A percentile compares a stretch with the other conserved stretches of the same genome.
Evolutionary conservation across 306 rosid species (phyloP).

Genomic region (Dalbergia cultrata): DNA sequence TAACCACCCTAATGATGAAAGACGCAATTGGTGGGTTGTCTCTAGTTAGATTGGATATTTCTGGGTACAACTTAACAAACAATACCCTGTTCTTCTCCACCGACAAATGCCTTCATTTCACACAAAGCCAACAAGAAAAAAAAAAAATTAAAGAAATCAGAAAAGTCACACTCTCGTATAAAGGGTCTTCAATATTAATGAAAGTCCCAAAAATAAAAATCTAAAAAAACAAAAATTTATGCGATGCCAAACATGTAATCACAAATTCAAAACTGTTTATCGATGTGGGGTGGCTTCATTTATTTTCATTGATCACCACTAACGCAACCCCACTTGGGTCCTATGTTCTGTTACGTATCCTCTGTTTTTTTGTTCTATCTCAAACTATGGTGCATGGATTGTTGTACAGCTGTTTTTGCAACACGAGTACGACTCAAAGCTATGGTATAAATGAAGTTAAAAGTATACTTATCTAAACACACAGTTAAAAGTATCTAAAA

Average conservation of each 20-base stretch:
- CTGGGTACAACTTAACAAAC: slow-evolving; percentile 84
- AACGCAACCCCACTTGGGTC: slow-evolving; percentile 33
- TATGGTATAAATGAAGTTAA: no score
- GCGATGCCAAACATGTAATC: slow-evolving; percentile 18
- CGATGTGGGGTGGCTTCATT: slow-evolving; percentile 23
- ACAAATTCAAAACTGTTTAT: slow-evolving; percentile 31
- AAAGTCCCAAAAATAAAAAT: background rate
- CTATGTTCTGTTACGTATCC: no score
- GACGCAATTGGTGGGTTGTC: slow-evolving; percentile 95
- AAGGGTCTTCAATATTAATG: slow-evolving; percentile 1
- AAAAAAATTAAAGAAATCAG: background rate
- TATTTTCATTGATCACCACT: slow-evolving; percentile 8
- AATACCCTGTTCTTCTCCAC: slow-evolving; percentile 88
- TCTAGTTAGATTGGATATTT: slow-evolving; percentile 81
- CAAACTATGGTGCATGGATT: no score
- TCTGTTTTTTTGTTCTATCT: no score
- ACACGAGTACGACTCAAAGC: no score
- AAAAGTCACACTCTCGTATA: slow-evolving; percentile 2
- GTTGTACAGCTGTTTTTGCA: no score
- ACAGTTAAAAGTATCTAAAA: no score
- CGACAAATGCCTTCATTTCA: slow-evolving; percentile 85
- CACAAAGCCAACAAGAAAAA: background rate
- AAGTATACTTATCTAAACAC: no score
- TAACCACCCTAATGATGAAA: slow-evolving; percentile 75
- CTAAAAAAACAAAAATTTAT: slow-evolving; percentile 2